A percentile compares a stretch with the other conserved stretches of the same genome.
Evolutionary conservation across 495 filamentous ascomycete species (phyloP).

Genomic region (Pyronema domesticum): DNA sequence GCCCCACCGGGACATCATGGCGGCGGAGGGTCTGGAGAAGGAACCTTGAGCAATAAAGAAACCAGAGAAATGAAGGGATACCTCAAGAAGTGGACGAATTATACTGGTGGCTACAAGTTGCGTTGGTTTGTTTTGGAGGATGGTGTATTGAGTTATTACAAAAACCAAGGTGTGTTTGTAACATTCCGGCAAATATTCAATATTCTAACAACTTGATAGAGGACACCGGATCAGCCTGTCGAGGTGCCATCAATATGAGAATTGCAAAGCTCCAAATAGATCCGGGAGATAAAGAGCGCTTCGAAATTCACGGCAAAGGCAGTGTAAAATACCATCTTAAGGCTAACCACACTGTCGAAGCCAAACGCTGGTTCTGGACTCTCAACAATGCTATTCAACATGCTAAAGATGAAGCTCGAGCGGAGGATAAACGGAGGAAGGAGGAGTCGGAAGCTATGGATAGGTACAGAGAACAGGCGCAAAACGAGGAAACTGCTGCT

Average conservation of each 20-base stretch:
- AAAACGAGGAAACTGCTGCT: conserved; percentile 10
- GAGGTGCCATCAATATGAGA: conserved; percentile 94
- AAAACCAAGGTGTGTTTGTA: conserved; percentile 55
- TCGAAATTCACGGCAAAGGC: conserved; percentile 92
- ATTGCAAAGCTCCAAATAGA: conserved; percentile 92
- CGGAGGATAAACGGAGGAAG: conserved; percentile 58
- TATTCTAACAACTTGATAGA: conserved; percentile 32
- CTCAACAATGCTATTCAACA: conserved; percentile 97
- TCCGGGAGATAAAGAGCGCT: conserved; percentile 85
- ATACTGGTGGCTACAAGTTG: conserved; percentile 86
- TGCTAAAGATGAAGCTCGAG: conserved; percentile 88
- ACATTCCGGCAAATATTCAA: neutral
- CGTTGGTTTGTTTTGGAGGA: conserved; percentile 97
- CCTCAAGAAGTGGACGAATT: conserved; percentile 98
- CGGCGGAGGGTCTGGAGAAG: conserved; percentile 34
- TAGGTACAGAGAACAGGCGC: conserved; percentile 35
- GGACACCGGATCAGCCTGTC: conserved; percentile 79
- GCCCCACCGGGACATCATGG: conserved; percentile 15
- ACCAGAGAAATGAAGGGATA: conserved; percentile 95
- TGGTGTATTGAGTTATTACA: conserved; percentile 95
- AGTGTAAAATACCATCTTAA: conserved; percentile 98
- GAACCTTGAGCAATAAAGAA: conserved; percentile 58
- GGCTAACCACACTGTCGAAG: conserved; percentile 87
- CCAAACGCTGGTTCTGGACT: conserved; percentile 93
- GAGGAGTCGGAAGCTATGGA: conserved; percentile 56